phyloP scores from a whole-genome alignment of 2,329 filamentous ascomycete species.

The Ceratocystis alfenasii region DNA sequence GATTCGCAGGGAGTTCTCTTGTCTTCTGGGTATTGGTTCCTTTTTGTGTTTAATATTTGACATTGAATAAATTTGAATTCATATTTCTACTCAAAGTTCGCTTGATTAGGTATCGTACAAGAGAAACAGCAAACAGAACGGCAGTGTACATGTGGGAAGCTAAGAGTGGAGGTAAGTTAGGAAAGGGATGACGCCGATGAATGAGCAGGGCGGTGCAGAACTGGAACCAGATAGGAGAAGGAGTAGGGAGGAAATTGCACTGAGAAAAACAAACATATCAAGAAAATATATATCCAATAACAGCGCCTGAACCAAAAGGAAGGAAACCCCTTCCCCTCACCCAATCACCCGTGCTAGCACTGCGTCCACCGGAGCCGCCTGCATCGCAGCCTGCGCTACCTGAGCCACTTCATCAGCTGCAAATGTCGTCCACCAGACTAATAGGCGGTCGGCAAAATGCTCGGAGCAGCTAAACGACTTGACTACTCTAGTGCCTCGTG shows the following conservation, averaged over 20 bases:
- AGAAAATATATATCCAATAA: no score
- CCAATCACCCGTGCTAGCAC: slow-evolving; percentile 4
- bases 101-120: not conserved
- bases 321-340: not conserved
- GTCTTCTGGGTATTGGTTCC: not conserved
- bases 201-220: no score
- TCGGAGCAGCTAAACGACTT: slow-evolving; percentile 13
- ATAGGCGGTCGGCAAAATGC: not conserved
- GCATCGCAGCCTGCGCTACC: not conserved
- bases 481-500: slow-evolving; percentile 9
- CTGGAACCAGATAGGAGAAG: no score
- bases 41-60: not conserved
- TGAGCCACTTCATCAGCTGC: slow-evolving; percentile 15
- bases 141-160: not conserved
- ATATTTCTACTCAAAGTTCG: not conserved
- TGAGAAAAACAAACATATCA: no score
- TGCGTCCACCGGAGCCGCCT: slow-evolving; percentile 12
- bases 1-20: not conserved
- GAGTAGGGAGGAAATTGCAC: not conserved
- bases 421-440: slow-evolving; percentile 21
- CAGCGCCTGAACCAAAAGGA: no score
- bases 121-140: not conserved
- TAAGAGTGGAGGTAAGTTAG: not conserved
- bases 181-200: not conserved
- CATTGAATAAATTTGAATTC: not conserved